phyloP scores from a whole-genome alignment of 2,329 filamentous ascomycete genomes.

The Achaetomium macrosporum region DNA sequence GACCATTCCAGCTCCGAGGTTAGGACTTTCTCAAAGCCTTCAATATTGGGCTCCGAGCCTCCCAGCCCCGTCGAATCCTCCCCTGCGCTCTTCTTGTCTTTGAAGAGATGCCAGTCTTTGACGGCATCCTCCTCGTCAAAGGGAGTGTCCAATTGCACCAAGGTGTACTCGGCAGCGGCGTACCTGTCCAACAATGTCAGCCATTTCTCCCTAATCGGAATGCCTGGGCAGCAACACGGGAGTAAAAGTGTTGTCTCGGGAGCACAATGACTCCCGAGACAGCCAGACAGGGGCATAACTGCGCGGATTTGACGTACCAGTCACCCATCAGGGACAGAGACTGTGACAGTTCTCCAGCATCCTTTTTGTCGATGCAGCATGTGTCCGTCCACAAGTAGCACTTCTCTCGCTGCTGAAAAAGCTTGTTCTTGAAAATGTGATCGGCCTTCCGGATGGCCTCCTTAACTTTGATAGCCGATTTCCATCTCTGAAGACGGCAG shows the following conservation, averaged over 20 bases:
- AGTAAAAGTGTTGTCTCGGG: too few relatives aligned
- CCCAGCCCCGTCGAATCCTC: background rate
- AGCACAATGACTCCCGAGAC: too few relatives aligned
- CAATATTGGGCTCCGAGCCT: conserved; percentile 17
- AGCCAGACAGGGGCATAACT: too few relatives aligned
- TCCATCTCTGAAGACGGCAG: conserved; percentile 22
- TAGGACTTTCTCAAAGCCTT: conserved; percentile 19
- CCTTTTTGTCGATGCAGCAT: conserved; percentile 30
- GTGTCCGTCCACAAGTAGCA: conserved; percentile 31
- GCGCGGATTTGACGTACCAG: too few relatives aligned
- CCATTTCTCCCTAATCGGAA: too few relatives aligned
- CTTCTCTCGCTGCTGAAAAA: conserved; percentile 25
- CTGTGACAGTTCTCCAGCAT: conserved; percentile 27
- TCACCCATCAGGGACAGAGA: conserved; percentile 31
- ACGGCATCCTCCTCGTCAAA: conserved; percentile 22
- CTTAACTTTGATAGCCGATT: conserved; percentile 28
- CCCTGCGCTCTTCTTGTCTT: background rate
- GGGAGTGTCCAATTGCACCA: conserved; percentile 28
- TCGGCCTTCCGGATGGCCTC: conserved; percentile 23
- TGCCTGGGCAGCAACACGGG: too few relatives aligned
- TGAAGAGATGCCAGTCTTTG: conserved; percentile 23
- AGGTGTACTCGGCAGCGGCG: conserved; percentile 28
- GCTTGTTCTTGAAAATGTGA: conserved; percentile 25
- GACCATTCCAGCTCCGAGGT: conserved; percentile 26
- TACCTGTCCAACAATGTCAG: too few relatives aligned